Conservation (phyloP, 345 rosid species). For the Populus pruinosa region DNA sequence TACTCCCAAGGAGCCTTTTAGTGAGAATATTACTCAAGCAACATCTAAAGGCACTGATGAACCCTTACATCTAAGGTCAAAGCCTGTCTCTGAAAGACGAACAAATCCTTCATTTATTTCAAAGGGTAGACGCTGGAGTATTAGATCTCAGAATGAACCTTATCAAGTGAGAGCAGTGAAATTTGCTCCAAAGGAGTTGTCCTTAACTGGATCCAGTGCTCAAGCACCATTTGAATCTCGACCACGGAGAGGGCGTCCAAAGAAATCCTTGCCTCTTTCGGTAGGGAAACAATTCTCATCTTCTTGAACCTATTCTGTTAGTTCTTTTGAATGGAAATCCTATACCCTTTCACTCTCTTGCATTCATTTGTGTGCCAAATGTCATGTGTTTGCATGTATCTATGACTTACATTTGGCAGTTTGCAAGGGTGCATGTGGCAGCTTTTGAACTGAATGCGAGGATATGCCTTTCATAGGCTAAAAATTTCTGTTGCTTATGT, state of each 20-base stretch:
- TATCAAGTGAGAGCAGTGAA: constrained; percentile 17
- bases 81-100: constrained; percentile 9
- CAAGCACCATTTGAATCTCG: constrained; percentile 34
- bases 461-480: not conserved
- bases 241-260: constrained; percentile 35
- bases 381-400: not conserved
- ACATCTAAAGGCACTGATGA: constrained; percentile 13
- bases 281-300: constrained; percentile 27
- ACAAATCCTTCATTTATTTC: constrained; percentile 18
- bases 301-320: not conserved
- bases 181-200: constrained; percentile 24
- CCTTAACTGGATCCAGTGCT: constrained; percentile 20
- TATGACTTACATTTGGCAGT: not conserved
- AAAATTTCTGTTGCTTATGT: not conserved
- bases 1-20: constrained; percentile 7
- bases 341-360: not conserved
- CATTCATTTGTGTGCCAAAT: not conserved
- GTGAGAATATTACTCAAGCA: not conserved
- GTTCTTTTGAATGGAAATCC: not conserved
- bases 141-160: constrained; percentile 23
- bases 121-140: constrained; percentile 25
- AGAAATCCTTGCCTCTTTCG: constrained; percentile 33
- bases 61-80: constrained; percentile 16
- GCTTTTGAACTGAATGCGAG: not conserved
- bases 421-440: not conserved